Percentiles rank a stretch among this genome's conserved stretches.
These are phyloP conservation scores for Urtica urens DNA, from an alignment of 306 rosid species.

Conservation along the genomic window DNA sequence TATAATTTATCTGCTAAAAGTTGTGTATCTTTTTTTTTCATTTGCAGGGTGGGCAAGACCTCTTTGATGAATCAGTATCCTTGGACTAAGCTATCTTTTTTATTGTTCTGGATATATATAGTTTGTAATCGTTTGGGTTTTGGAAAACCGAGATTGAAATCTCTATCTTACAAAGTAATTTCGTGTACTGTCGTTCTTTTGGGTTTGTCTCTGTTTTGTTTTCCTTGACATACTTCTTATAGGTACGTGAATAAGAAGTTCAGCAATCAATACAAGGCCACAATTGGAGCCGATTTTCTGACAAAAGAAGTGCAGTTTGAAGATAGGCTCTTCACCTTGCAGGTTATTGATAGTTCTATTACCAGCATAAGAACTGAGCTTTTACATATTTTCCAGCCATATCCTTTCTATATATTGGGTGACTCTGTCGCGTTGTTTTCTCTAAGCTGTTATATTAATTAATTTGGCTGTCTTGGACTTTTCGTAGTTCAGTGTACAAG, in stretches of 20 bases:
- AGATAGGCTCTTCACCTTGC: constrained; percentile 97
- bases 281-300: constrained; percentile 94
- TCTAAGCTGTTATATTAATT: too few relatives aligned
- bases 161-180: too few relatives aligned
- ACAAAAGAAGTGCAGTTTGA: constrained; percentile 97
- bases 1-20: too few relatives aligned
- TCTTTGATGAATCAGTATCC: constrained; percentile 99
- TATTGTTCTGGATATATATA: not conserved
- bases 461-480: too few relatives aligned
- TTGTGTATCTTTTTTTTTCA: constrained; percentile 16
- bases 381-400: too few relatives aligned
- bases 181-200: too few relatives aligned
- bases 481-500: too few relatives aligned
- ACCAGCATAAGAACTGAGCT: too few relatives aligned
- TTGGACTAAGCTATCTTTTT: constrained; percentile 8
- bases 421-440: too few relatives aligned
- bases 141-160: too few relatives aligned
- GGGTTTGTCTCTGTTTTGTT: constrained; percentile 4
- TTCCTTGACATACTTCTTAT: constrained; percentile 30
- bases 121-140: not conserved
- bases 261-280: constrained; percentile 96
- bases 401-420: too few relatives aligned
- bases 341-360: too few relatives aligned
- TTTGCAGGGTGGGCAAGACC: constrained; percentile 98
- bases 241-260: constrained; percentile 97